A percentile compares a stretch with the other conserved stretches of the same genome.
phyloP scores from a whole-genome alignment of 345 rosid species.

The Balakata baccata region DNA sequence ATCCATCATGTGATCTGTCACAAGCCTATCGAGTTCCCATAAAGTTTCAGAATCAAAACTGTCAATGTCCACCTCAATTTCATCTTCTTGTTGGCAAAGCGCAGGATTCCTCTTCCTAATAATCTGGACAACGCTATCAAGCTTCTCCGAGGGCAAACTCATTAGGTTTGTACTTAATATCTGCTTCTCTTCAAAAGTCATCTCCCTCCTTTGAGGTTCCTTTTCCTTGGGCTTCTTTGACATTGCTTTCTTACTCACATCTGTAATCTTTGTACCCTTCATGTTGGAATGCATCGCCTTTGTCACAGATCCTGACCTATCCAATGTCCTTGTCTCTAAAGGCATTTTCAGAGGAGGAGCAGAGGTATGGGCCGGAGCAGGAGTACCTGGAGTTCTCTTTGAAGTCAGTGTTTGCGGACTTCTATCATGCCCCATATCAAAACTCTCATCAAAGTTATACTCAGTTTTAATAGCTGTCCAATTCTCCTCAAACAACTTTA shows the following conservation, averaged over 20 bases:
- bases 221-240: constrained; percentile 45
- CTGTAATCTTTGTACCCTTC: constrained; percentile 7
- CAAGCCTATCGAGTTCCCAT: constrained; percentile 79
- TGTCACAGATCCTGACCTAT: constrained; percentile 45
- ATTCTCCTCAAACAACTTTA: constrained; percentile 57
- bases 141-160: constrained; percentile 69
- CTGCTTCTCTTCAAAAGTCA: constrained; percentile 86
- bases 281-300: constrained; percentile 33
- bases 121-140: constrained; percentile 72
- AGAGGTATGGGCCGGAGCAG: constrained; percentile 8
- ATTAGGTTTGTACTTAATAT: constrained; percentile 64
- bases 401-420: constrained; percentile 26
- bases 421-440: constrained; percentile 22
- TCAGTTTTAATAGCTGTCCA: constrained; percentile 52
- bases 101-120: constrained; percentile 72
- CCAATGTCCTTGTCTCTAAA: constrained; percentile 32
- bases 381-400: constrained; percentile 28
- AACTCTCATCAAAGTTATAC: constrained; percentile 34
- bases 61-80: constrained; percentile 88
- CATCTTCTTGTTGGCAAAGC: constrained; percentile 72
- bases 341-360: constrained; percentile 12
- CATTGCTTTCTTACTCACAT: constrained; percentile 24
- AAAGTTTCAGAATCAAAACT: constrained; percentile 73
- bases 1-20: constrained; percentile 45
- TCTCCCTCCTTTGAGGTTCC: constrained; percentile 45